Evolutionary conservation across 176 grass and related monocot species (phyloP).

Genomic region (Rhipidocladum racemiflorum): DNA sequence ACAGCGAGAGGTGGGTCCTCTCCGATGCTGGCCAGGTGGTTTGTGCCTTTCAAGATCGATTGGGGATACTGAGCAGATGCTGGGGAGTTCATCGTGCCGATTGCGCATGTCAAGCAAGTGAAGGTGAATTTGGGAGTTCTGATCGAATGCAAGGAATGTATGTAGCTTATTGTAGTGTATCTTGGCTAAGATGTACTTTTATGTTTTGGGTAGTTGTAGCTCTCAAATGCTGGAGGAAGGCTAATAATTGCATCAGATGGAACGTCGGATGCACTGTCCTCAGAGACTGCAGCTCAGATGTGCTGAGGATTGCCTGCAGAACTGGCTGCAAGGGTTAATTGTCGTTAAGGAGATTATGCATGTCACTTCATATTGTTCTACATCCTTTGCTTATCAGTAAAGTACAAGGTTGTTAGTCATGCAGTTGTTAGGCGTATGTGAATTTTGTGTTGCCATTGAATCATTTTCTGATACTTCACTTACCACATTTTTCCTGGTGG

Average conservation of each 20-base stretch:
- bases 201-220: slow-evolving; percentile 46
- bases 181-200: slow-evolving; percentile 23
- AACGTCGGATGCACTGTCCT: slow-evolving; percentile 86
- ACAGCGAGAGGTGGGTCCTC: slow-evolving; percentile 91
- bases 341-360: slow-evolving; percentile 76
- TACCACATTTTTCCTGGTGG: background rate
- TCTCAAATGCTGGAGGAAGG: slow-evolving; percentile 82
- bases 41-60: slow-evolving; percentile 96
- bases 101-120: slow-evolving; percentile 98
- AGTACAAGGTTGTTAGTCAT: slow-evolving; percentile 1
- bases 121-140: slow-evolving; percentile 56
- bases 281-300: slow-evolving; percentile 67
- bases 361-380: slow-evolving; percentile 1
- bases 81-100: slow-evolving; percentile 89
- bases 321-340: slow-evolving; percentile 81
- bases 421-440: background rate
- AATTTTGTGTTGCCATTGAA: background rate
- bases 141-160: slow-evolving; percentile 21
- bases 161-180: slow-evolving; percentile 28
- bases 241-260: slow-evolving; percentile 99
- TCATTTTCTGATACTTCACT: background rate
- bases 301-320: slow-evolving; percentile 81
- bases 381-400: background rate
- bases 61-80: slow-evolving; percentile 94
- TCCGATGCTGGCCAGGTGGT: slow-evolving; percentile 96